Base-by-base conservation (phyloP, 345 rosid genomes). In the Melastoma malabathricum region DNA sequence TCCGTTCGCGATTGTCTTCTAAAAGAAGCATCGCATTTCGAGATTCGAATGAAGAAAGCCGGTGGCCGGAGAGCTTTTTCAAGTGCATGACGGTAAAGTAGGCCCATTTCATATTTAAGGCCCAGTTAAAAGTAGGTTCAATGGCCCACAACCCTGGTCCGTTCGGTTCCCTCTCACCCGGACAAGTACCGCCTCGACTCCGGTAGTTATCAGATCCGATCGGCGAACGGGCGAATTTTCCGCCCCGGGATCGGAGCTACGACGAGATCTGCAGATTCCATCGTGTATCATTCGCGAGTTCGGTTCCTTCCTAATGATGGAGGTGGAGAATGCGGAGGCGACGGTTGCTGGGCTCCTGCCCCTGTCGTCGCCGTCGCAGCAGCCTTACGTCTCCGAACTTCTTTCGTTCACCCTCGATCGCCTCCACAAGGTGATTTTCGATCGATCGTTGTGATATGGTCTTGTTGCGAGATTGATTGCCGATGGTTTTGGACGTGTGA, bases 401-500 rank as follows among this genome's bases (percentile, higher is more conserved):
- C 97, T 92, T 57, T 92, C 95, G 29, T 90, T 90, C 80, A 86
- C 98, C 68, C 98, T 86, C 65, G 98, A 90, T 69, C 94, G 96
- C 53, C 95, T 87, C 53, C 97, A 87, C 77, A 92, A 92, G 86
- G 98, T 78, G 53, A 13, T 13, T 18, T 8, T 16, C 51, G 22
- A 31, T 43, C 13, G 3, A 10, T 18, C 3, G 39, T 48, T 53
- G 13, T 20, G 29, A 45, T 17, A 55, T 5, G 43, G 41, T 29
- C 43, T 18, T 16, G 4, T 51, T 17, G 13, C 18, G 0, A 22
- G 5, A 14, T 16, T 1, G 41, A 27, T 39, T 20, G 23, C 15
- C 9, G 41, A 34, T 16, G 12, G 41, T 7, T 8, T 34, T 34
- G 41, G 41, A 34, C 12, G 41, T 34, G 6, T 34, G 57, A 63